Evolutionary conservation across 2,329 filamentous ascomycete genomes (phyloP), one percentile per base, ranked within the genome.

Genomic region (Fusarium nelsonii): DNA sequence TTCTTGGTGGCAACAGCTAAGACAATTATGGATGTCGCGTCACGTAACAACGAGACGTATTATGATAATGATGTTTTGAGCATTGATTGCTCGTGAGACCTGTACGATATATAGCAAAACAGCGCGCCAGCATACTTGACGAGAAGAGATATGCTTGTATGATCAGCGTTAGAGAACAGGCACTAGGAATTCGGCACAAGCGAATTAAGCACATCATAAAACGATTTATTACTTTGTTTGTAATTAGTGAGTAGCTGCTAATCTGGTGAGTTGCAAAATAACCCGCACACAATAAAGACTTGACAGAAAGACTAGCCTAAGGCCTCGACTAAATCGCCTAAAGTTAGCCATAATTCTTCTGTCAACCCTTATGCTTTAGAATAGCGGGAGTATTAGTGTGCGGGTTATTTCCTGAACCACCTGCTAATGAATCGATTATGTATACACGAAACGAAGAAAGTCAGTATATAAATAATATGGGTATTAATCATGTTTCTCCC

Each of bases 1-100:
- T 89, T 33, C 70, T 86, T 4, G 81, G 81, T 26, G 63, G 71
- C 30, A 67, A 72, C 15, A 74, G 71, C 58, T 78, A 53, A 65
- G n/a, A 11, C 6, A 36, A 20, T 4, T n/a, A 28, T 40, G 41
- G 15, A 37, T 43, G 41, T 46, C 37, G 45, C 26, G 49, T 34
- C 20, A 39, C 15, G 14, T 20, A 53, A 45, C 11, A 26, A 30
- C n/a, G 36, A 3, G 16, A 20, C 32, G 34, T 41, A 33, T 54
- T 30, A 43, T 53, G 26, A 40, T 23, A 8, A 30, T 14, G 23
- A 20, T 6, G 16, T 20, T n/a, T 44, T n/a, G 15, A 34, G 46
- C 28, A n/a, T 50, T 16, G n/a, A 14, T 33, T 28, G 23, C 30
- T 23, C 15, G 10, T 37, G 18, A 41, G 11, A 49, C 16, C n/a